Evolutionary conservation across 768 basidiomycete genomes (phyloP).

Genomic region (Rhodotorula toruloides): DNA sequence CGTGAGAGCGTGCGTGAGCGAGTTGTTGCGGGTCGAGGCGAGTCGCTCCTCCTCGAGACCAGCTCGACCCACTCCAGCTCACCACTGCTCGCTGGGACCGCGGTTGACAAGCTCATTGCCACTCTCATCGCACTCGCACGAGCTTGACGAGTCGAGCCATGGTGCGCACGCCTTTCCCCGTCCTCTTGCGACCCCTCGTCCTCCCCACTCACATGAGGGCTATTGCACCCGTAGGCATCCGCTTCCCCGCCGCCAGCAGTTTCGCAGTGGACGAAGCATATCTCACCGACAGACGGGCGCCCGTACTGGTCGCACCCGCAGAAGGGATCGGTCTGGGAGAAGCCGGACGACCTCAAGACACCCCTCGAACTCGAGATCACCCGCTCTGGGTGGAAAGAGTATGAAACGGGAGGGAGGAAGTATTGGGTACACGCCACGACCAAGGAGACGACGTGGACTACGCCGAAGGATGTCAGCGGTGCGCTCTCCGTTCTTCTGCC

Average conservation of each 20-base stretch:
- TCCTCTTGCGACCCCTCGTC: neutral
- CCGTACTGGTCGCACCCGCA: constrained; percentile 36
- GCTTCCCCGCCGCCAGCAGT: neutral
- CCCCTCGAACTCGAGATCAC: constrained; percentile 68
- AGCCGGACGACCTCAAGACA: constrained; percentile 89
- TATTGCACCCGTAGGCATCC: neutral
- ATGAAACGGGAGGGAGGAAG: constrained; percentile 62
- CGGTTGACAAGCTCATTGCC: too few species aligned
- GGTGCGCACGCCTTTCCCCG: too few species aligned
- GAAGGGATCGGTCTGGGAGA: constrained; percentile 64
- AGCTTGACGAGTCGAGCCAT: too few species aligned
- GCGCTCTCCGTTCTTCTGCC: neutral
- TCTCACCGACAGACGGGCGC: constrained; percentile 24
- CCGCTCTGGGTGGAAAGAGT: constrained; percentile 47
- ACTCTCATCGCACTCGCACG: too few species aligned
- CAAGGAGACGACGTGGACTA: constrained; percentile 96
- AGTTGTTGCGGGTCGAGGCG: too few species aligned
- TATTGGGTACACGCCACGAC: constrained; percentile 63
- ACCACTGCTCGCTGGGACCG: too few species aligned
- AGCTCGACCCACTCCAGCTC: too few species aligned
- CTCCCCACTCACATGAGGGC: neutral
- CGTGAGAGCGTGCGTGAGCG: too few species aligned
- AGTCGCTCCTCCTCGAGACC: too few species aligned
- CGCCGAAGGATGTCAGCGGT: constrained; percentile 75
- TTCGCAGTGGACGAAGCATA: constrained; percentile 22